phyloP scores from a whole-genome alignment of 306 rosid species.

The Pachyrhizus erosus region DNA sequence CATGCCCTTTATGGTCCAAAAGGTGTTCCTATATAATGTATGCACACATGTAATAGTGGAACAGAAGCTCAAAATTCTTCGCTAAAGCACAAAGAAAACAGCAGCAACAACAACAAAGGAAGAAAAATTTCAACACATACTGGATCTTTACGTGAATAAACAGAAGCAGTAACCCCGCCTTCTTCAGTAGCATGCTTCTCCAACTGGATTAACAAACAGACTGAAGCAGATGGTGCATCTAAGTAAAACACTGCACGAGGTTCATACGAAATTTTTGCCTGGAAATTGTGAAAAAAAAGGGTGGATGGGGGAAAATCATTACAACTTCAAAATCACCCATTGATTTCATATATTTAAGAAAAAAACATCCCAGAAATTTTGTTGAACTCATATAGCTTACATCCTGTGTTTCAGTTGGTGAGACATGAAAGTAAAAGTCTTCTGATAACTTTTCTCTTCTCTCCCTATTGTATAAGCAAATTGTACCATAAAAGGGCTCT shows the following conservation, averaged over 20 bases:
- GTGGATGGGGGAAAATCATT: background rate
- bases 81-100: slow-evolving; percentile 23
- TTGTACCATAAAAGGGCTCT: slow-evolving; percentile 98
- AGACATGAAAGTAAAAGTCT: slow-evolving; percentile 81
- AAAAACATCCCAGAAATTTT: background rate
- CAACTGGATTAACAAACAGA: slow-evolving; percentile 93
- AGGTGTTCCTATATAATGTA: slow-evolving; percentile 5
- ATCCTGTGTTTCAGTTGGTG: slow-evolving; percentile 76
- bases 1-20: background rate
- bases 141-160: slow-evolving; percentile 95
- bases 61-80: background rate
- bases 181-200: slow-evolving; percentile 98
- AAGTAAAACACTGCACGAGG: slow-evolving; percentile 83
- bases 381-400: slow-evolving; percentile 56
- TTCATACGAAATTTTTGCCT: slow-evolving; percentile 66
- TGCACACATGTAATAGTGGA: background rate
- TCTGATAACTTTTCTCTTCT: slow-evolving; percentile 96
- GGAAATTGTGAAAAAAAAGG: slow-evolving; percentile 39
- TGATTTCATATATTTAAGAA: background rate
- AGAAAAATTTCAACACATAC: slow-evolving; percentile 59
- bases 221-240: slow-evolving; percentile 94
- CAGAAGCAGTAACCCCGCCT: slow-evolving; percentile 93
- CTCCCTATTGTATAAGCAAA: slow-evolving; percentile 97
- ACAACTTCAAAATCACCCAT: slow-evolving; percentile 31
- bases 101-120: slow-evolving; percentile 11